Evolutionary conservation across 805 yeast genomes (phyloP), one percentile per base, ranked within the genome.

Genomic region (Candida mattraensis): DNA sequence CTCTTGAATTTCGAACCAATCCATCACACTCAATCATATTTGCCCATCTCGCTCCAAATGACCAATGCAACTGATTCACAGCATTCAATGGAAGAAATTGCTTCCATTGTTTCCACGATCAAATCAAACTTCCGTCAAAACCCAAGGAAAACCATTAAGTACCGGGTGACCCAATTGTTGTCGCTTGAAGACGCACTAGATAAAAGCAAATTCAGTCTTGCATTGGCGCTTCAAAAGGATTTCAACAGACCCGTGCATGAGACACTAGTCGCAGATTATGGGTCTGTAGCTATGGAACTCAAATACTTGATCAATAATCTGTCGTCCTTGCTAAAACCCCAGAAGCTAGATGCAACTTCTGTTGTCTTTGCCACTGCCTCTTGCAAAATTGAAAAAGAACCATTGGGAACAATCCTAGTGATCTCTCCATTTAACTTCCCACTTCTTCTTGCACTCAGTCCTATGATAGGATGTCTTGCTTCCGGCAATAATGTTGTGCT

Each of bases 351-450:
- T 8, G 63, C 58, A 35, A 37, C 62, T 23, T 70, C 80, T 1
- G 33, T 67, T 2, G 20, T 39, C 39, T 62, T 48, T 35, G 35
- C 55, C n/a, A 48, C 60, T 2, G 28, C 51, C 7, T 33, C 42
- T 15, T 28, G 44, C 5, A 24, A 45, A 8, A 49, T 67, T 13
- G 74, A 72, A 36, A 59, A 54, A 30, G 65, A 65, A 9, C 70
- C 82, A 5, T 36, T 70, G 17, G 98, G 97, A 4, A 72, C 74
- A 2, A 83, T 83, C 3, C 69, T 88, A 40, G 68, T 91, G 32
- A 78, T 89, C 31, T 66, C 83, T 3, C 91, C 95, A 0, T 87
- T 83, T 73, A 87, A 87, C 61, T 87, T 79, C 56, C 96, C 98
- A 1, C 57, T 84, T 28, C 41, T 73, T 18, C 64, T 91, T 40